These are phyloP conservation scores for Halenospora varia DNA, from an alignment of 495 filamentous ascomycete genomes.

Conservation along the genomic window DNA sequence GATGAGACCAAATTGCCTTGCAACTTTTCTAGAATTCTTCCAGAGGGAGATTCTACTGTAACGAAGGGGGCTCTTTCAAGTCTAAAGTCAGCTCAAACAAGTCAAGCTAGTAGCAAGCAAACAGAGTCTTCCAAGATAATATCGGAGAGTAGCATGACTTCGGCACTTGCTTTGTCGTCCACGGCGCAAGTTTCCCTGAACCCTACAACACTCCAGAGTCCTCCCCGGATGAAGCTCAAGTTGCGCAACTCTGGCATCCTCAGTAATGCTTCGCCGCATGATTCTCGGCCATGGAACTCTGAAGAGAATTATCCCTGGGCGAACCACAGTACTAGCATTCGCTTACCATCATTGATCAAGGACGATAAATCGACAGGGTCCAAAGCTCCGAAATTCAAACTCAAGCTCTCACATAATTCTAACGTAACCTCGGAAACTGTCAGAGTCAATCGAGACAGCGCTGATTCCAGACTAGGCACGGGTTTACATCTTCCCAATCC, in stretches of 20 bases:
- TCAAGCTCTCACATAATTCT: conserved; percentile 28
- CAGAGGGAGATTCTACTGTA: background rate
- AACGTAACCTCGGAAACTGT: conserved; percentile 17
- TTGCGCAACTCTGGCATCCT: background rate
- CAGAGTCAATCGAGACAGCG: conserved; percentile 10
- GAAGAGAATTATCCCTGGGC: conserved; percentile 19
- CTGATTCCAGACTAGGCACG: background rate
- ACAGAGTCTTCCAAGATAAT: background rate
- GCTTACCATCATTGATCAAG: background rate
- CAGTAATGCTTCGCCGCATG: conserved; percentile 4
- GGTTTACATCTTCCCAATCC: conserved; percentile 13
- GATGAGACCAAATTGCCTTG: background rate
- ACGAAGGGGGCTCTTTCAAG: background rate
- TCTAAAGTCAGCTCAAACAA: background rate
- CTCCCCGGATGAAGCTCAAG: conserved; percentile 18
- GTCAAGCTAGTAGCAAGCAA: background rate
- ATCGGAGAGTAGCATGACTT: background rate
- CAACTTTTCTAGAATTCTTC: background rate
- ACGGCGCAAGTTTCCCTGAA: too few species aligned
- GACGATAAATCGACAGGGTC: background rate
- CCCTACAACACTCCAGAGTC: too few species aligned
- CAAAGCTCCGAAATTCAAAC: conserved; percentile 28
- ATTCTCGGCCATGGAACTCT: conserved; percentile 13
- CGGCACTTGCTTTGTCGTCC: background rate
- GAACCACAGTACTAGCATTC: background rate